Base-by-base conservation (phyloP, 441 rosid species). In the Croton setiger region DNA sequence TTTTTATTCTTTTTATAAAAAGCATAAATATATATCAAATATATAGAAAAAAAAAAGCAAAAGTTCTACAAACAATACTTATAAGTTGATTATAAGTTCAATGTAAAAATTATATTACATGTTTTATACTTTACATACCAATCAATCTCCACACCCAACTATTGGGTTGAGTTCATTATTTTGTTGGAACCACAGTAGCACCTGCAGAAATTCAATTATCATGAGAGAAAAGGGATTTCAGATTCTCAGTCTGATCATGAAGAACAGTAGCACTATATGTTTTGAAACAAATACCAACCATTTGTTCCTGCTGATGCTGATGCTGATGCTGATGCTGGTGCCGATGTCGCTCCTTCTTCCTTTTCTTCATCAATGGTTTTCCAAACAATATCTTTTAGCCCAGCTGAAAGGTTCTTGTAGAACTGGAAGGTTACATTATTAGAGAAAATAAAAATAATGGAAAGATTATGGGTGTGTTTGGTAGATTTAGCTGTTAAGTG, bases 311-410 rank as follows among this genome's bases (percentile, higher is more conserved):
- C 43, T 27, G 31, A 27, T 27, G 31, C 31, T 27, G 31, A 27
- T 3, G 54, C 43, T 27, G 31, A 27, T 27, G 31, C 31, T 27
- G 31, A 27, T 3, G 54, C 43, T 27, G 31, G 2, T 27, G 31
- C 31, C 2, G 31, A 27, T 27, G 31, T 27, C n/a, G 61, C 52
- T 54, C 72, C 86, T 75, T 85, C 97, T 71, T 77, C 83, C 51
- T 82, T 79, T 67, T 71, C 84, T 68, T 89, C 97, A 18, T 90
- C 91, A 45, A 74, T 74, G 58, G 96, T 71, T 72, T 81, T 91
- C 99, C 99, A 96, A 31, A 96, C 99, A 57, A 96, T 81, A 67
- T 96, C 99, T 80, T 93, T 93, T 69, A 96, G 84, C 51, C 98
- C 99, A 41, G 91, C 85, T 15, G 96, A 83, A 55, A 96, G 90